Percentiles rank a stretch among this genome's conserved stretches.
These are phyloP conservation scores for Cylindrotheca closterium DNA, from an alignment of 108 stramenopile species.

Conservation along the genomic window DNA sequence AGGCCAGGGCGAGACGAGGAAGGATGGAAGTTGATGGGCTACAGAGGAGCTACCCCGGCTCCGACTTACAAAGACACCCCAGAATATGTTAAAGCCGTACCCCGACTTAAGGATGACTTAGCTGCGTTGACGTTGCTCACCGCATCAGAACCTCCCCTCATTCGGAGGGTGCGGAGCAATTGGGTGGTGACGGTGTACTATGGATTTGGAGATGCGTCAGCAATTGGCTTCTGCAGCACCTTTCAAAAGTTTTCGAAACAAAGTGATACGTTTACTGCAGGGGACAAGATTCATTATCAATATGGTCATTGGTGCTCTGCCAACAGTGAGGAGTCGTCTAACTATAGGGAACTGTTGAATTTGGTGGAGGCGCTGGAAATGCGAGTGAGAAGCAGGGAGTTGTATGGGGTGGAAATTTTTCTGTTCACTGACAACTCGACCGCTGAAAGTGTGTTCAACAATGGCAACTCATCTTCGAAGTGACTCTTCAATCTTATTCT, in stretches of 20 bases:
- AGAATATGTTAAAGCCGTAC: slow-evolving; percentile 19
- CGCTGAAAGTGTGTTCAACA: slow-evolving; percentile 28
- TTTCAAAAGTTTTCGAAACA: background rate
- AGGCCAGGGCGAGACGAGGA: slow-evolving; percentile 35
- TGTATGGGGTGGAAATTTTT: slow-evolving; percentile 32
- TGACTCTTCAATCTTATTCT: slow-evolving; percentile 32
- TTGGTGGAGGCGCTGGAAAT: slow-evolving; percentile 34
- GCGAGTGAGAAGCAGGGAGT: slow-evolving; percentile 5
- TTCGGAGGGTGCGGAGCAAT: background rate
- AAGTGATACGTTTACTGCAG: background rate
- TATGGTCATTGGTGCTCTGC: slow-evolving; percentile 12
- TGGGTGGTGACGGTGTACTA: slow-evolving; percentile 12
- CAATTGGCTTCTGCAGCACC: slow-evolving; percentile 29
- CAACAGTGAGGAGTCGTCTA: slow-evolving; percentile 21
- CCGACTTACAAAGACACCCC: background rate
- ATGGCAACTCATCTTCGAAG: slow-evolving; percentile 34
- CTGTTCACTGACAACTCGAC: slow-evolving; percentile 52
- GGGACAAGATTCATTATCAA: background rate
- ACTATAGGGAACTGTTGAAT: slow-evolving; percentile 27
- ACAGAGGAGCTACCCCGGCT: background rate
- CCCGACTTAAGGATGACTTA: slow-evolving; percentile 30
- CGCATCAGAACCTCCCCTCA: slow-evolving; percentile 3
- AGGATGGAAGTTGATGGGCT: slow-evolving; percentile 42
- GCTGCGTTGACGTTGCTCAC: slow-evolving; percentile 11
- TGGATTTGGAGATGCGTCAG: slow-evolving; percentile 55